Conservation (phyloP, 495 filamentous ascomycete genomes). For the Acidomyces sp. region DNA sequence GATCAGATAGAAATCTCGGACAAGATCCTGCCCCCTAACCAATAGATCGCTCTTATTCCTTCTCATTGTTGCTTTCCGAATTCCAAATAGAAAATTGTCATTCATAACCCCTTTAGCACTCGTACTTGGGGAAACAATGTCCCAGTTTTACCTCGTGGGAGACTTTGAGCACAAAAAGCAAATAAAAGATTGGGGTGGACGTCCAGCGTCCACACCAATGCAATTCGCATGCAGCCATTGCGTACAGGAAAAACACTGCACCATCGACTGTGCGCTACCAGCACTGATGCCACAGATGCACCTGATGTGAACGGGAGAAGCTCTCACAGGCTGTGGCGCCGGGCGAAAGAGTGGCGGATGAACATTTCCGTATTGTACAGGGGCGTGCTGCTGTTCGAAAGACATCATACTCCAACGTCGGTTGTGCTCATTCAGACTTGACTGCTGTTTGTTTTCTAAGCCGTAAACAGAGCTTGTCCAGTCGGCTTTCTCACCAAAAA, state of each 20-base stretch:
- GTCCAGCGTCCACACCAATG: constrained; percentile 40
- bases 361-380: constrained; percentile 18
- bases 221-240: constrained; percentile 76
- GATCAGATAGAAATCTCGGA: neutral
- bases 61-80: neutral
- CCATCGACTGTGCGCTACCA: constrained; percentile 57
- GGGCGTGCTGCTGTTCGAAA: constrained; percentile 19
- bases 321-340: neutral
- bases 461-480: neutral
- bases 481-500: too few relatives aligned
- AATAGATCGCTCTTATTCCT: neutral
- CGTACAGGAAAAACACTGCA: constrained; percentile 81
- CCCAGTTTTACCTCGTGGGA: neutral
- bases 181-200: constrained; percentile 4
- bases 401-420: constrained; percentile 30
- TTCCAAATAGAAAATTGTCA: too few relatives aligned
- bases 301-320: constrained; percentile 38
- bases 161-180: constrained; percentile 18
- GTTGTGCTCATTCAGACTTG: constrained; percentile 27
- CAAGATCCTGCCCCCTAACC: neutral
- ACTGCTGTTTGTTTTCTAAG: neutral
- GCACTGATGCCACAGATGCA: constrained; percentile 60
- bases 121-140: too few relatives aligned
- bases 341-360: neutral
- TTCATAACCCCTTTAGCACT: too few relatives aligned